Evolutionary conservation across 164 flowering plant genomes (phyloP), one percentile per base, ranked within the genome.

Genomic region (Cinnamomum micranthum): DNA sequence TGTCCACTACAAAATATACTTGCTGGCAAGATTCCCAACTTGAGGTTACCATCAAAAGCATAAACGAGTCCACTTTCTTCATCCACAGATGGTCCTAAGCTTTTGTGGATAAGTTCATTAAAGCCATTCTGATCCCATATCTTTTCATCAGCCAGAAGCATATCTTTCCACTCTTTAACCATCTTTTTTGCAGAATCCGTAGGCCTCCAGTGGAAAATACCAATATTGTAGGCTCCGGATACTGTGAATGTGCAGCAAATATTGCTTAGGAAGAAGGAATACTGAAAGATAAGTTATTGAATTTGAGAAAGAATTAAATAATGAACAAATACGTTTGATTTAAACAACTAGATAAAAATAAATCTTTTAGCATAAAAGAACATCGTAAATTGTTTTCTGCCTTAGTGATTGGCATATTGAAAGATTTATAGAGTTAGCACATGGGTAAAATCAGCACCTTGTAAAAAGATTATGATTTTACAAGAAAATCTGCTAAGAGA

Each of bases 61-160:
- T 89, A 92, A 1, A 85, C 89, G 68, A 95, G 92, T 63, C 93
- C 97, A 80, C 93, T 89, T 68, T 93, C 97, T 25, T 78, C 89
- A 55, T 88, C 92, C 81, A 93, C 95, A 70, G 97, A 83, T 72
- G 98, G 98, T 17, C 99, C 99, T 70, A 91, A 75, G 79, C 89
- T 87, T 81, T 77, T 86, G 67, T 79, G 92, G 41, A 95, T 75
- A 69, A 95, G 81, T 0, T 92, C 94, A 81, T 95, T 95, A 70
- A 95, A 95, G 17, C 97, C 99, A 85, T 90, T 92, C 82, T 95
- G 99, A 86, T 95, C 99, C 99, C 99, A 95, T 71, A 95, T 87
- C 69, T 81, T 88, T 1, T 92, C 99, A 88, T 95, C 97, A 63
- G 88, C 91, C 65, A 90, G 79, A 82, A 95, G 88, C 86, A 85